Conservation (phyloP, 2,329 filamentous ascomycete species). For the Alternaria triticimaculans region DNA sequence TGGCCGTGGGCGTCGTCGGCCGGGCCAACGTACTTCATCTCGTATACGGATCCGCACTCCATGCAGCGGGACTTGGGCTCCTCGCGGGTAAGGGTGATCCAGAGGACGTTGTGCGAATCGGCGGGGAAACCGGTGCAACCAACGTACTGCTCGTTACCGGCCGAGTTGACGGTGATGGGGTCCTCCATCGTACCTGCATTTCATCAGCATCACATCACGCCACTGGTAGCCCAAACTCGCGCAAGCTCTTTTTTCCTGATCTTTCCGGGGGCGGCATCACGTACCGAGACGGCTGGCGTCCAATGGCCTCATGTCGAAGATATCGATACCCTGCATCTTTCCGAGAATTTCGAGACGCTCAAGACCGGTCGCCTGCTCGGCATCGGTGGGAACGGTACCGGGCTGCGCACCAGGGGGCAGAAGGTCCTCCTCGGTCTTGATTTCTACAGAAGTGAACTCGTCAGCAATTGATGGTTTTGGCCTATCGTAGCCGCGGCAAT, state of each 20-base stretch:
- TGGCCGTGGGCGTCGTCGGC: constrained; percentile 73
- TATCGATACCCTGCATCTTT: constrained; percentile 98
- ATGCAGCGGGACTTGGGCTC: constrained; percentile 94
- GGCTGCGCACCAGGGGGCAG: constrained; percentile 79
- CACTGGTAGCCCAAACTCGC: neutral
- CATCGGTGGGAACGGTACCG: constrained; percentile 88
- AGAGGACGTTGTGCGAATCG: constrained; percentile 89
- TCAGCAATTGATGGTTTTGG: constrained; percentile 36
- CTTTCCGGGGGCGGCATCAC: constrained; percentile 24
- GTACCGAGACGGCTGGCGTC: constrained; percentile 87
- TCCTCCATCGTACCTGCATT: constrained; percentile 79
- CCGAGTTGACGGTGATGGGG: constrained; percentile 86
- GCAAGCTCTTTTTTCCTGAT: neutral
- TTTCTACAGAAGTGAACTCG: constrained; percentile 65
- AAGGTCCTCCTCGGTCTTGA: constrained; percentile 83
- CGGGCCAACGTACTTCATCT: constrained; percentile 95
- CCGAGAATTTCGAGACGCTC: constrained; percentile 98
- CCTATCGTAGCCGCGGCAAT: constrained; percentile 3
- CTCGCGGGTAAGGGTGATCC: constrained; percentile 87
- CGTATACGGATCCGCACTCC: constrained; percentile 95
- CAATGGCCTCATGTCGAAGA: constrained; percentile 98
- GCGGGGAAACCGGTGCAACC: constrained; percentile 94
- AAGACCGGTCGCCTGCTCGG: constrained; percentile 95
- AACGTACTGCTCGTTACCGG: constrained; percentile 93
- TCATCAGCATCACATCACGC: constrained; percentile 24